A percentile compares a stretch with the other conserved stretches of the same genome.
These are phyloP conservation scores for Miscanthus lutarioriparius DNA, from an alignment of 176 grass and related monocot species.

Conservation along the genomic window DNA sequence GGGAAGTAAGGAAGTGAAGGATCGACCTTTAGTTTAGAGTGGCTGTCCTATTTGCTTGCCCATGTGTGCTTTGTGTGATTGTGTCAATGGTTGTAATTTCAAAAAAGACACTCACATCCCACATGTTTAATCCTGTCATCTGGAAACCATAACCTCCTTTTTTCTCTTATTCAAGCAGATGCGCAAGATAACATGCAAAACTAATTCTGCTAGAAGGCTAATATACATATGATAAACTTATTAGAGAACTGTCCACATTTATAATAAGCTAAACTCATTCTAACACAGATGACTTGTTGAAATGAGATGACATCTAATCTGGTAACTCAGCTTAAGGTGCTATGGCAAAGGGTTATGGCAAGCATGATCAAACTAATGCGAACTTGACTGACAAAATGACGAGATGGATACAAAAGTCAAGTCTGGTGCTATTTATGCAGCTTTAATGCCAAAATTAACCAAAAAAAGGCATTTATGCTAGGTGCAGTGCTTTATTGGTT, in stretches of 20 bases:
- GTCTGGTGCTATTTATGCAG: neutral
- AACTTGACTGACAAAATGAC: neutral
- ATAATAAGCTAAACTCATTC: conserved; percentile 1
- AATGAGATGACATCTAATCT: neutral
- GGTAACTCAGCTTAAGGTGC: neutral
- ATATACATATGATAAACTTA: neutral
- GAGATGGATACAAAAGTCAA: neutral
- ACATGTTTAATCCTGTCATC: neutral
- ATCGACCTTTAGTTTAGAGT: too few species aligned
- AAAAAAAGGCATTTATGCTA: neutral
- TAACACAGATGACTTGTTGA: neutral
- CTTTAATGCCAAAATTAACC: conserved; percentile 2
- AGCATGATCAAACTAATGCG: neutral
- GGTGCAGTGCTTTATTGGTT: conserved; percentile 13
- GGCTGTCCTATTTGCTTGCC: too few species aligned
- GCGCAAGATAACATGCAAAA: conserved; percentile 16
- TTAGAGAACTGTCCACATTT: neutral
- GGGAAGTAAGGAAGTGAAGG: too few species aligned
- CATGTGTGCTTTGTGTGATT: neutral
- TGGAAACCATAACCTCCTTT: neutral
- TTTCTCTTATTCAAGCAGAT: neutral
- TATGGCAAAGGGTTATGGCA: conserved; percentile 3
- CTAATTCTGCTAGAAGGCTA: neutral
- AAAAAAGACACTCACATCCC: neutral
- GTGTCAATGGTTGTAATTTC: neutral